phyloP scores from a whole-genome alignment of 2,329 filamentous ascomycete species.

The Aspergillus sp. region DNA sequence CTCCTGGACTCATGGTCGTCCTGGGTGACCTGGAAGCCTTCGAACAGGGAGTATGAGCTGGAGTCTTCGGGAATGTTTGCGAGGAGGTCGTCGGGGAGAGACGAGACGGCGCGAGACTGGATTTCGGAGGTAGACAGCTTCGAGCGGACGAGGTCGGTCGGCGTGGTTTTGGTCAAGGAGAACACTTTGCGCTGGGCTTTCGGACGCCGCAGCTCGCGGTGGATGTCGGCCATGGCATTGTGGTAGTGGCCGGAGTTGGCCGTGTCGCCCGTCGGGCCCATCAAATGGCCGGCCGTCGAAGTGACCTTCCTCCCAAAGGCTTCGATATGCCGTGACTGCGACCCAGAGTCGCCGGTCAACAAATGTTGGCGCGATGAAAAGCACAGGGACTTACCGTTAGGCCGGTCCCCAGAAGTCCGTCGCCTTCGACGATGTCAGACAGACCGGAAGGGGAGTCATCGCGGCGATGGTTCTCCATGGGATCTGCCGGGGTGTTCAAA shows the following conservation, averaged over 20 bases:
- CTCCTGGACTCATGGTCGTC: conserved; percentile 54
- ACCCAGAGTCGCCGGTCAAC: conserved; percentile 8
- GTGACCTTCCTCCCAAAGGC: conserved; percentile 92
- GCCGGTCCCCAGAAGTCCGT: conserved; percentile 39
- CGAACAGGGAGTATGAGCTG: conserved; percentile 85
- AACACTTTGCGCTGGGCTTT: conserved; percentile 82
- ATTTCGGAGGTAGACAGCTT: conserved; percentile 87
- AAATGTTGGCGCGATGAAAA: conserved; percentile 5
- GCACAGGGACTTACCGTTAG: conserved; percentile 33
- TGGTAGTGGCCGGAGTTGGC: conserved; percentile 61
- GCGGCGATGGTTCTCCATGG: conserved; percentile 38
- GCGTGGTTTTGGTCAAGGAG: conserved; percentile 78
- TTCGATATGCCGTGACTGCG: conserved; percentile 75
- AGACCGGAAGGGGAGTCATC: conserved; percentile 38
- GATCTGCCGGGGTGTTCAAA: conserved; percentile 17
- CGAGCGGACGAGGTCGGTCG: conserved; percentile 87
- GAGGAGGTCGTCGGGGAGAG: conserved; percentile 82
- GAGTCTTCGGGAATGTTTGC: conserved; percentile 78
- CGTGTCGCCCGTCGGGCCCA: conserved; percentile 54
- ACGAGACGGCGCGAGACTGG: conserved; percentile 81
- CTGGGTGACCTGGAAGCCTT: conserved; percentile 86
- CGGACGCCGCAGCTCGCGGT: conserved; percentile 78
- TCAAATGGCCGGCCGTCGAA: conserved; percentile 83
- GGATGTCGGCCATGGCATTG: conserved; percentile 76
- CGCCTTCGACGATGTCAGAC: conserved; percentile 34